A percentile compares a stretch with the other conserved stretches of the same genome.
phyloP scores from a whole-genome alignment of 2,329 filamentous ascomycete genomes.

The Phialophora tarda region DNA sequence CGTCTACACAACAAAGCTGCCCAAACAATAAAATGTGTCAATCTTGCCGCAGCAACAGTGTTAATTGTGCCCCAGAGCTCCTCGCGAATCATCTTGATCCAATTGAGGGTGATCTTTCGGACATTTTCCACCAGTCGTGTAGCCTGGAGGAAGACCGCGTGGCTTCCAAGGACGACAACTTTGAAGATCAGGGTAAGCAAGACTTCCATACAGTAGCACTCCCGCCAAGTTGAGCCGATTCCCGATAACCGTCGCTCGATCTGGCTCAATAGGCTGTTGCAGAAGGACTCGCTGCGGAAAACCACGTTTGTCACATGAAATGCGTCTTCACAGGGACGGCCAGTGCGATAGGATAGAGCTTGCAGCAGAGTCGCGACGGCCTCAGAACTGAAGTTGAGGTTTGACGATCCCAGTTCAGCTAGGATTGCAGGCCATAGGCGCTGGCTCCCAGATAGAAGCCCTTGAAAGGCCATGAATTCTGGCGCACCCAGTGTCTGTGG shows the following conservation, averaged over 20 bases:
- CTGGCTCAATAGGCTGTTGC: slow-evolving; percentile 44
- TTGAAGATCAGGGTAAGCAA: slow-evolving; percentile 60
- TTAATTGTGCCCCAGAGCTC: slow-evolving; percentile 40
- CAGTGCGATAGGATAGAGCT: slow-evolving; percentile 56
- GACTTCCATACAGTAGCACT: slow-evolving; percentile 63
- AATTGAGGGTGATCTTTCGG: slow-evolving; percentile 12
- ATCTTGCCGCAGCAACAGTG: slow-evolving; percentile 46
- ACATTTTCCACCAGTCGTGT: slow-evolving; percentile 6
- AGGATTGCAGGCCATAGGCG: slow-evolving; percentile 58
- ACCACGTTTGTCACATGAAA: slow-evolving; percentile 11
- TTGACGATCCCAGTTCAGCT: slow-evolving; percentile 57
- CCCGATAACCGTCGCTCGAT: slow-evolving; percentile 54
- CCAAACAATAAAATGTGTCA: slow-evolving; percentile 38
- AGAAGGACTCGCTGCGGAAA: slow-evolving; percentile 20
- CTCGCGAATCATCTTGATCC: slow-evolving; percentile 19
- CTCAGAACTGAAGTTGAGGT: slow-evolving; percentile 65
- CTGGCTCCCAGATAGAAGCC: slow-evolving; percentile 51
- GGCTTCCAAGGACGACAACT: slow-evolving; percentile 50
- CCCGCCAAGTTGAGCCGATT: slow-evolving; percentile 64
- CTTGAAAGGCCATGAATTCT: slow-evolving; percentile 57
- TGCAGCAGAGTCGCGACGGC: slow-evolving; percentile 56
- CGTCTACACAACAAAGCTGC: slow-evolving; percentile 33
- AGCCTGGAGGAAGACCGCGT: slow-evolving; percentile 47
- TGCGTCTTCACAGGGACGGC: slow-evolving; percentile 56
- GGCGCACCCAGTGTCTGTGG: slow-evolving; percentile 54